These are phyloP conservation scores for Echium plantagineum DNA, from an alignment of 257 asterid genomes.

Conservation along the genomic window DNA sequence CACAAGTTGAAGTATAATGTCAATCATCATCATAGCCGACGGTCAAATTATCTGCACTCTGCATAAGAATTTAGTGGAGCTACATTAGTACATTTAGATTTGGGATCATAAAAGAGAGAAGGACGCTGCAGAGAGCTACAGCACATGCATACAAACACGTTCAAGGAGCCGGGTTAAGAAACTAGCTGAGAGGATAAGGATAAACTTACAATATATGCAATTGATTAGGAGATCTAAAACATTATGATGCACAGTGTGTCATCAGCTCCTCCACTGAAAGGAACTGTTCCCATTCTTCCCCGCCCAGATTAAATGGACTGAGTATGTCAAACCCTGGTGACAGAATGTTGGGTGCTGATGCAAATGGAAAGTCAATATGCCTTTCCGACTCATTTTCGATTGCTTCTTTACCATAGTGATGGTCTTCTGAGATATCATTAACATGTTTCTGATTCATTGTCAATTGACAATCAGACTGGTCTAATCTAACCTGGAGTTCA, in stretches of 20 bases:
- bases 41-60: too few species aligned
- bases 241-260: conserved; percentile 39
- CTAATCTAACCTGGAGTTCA: conserved; percentile 21
- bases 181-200: not conserved
- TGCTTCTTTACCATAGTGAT: conserved; percentile 21
- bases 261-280: conserved; percentile 25
- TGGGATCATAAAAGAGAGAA: too few species aligned
- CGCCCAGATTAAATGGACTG: conserved; percentile 28
- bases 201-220: not conserved
- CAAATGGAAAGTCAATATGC: conserved; percentile 25
- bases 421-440: conserved; percentile 17
- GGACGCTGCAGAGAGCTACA: too few species aligned
- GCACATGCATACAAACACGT: too few species aligned
- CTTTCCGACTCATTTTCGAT: conserved; percentile 25
- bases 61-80: not conserved
- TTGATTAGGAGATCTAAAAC: not conserved
- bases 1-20: too few species aligned
- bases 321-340: conserved; percentile 28
- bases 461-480: conserved; percentile 19
- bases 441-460: conserved; percentile 18
- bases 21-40: too few species aligned
- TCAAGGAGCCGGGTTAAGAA: not conserved
- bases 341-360: conserved; percentile 27
- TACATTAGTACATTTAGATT: not conserved
- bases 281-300: conserved; percentile 25